phyloP scores from a whole-genome alignment of 2,329 filamentous ascomycete genomes.

The Verticillium nubilum region DNA sequence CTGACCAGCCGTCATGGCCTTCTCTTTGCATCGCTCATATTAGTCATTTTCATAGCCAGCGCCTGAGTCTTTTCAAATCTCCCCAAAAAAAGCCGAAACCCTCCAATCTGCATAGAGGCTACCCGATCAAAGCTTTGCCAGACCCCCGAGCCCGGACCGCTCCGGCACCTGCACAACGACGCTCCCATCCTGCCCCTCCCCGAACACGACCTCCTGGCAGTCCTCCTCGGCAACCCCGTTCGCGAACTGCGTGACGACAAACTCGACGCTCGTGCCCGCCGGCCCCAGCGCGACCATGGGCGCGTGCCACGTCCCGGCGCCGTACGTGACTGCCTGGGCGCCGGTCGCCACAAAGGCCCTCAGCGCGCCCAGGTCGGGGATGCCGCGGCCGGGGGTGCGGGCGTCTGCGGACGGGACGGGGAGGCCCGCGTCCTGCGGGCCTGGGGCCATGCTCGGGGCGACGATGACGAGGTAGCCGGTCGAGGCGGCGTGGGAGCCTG shows the following conservation, averaged over 20 bases:
- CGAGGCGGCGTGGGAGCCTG: background rate
- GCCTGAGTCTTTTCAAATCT: too few species aligned
- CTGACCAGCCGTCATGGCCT: too few species aligned
- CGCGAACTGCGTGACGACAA: slow-evolving; percentile 83
- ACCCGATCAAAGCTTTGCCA: slow-evolving; percentile 7
- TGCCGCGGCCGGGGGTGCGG: slow-evolving; percentile 45
- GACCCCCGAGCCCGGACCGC: slow-evolving; percentile 1
- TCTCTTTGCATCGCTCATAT: too few species aligned
- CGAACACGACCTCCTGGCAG: slow-evolving; percentile 68
- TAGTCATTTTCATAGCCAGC: too few species aligned
- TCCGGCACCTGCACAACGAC: slow-evolving; percentile 28
- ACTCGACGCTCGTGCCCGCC: slow-evolving; percentile 60
- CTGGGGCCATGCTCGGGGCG: slow-evolving; percentile 64
- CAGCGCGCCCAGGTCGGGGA: slow-evolving; percentile 67
- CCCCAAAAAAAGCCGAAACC: too few species aligned
- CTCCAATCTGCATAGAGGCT: too few species aligned
- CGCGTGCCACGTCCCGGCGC: slow-evolving; percentile 88
- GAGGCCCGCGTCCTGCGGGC: slow-evolving; percentile 27
- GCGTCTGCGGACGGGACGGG: slow-evolving; percentile 24
- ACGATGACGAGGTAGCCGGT: slow-evolving; percentile 78
- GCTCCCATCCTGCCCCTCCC: slow-evolving; percentile 29
- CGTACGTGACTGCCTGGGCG: slow-evolving; percentile 85
- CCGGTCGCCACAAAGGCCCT: slow-evolving; percentile 74
- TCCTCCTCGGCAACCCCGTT: slow-evolving; percentile 81
- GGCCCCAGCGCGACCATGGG: slow-evolving; percentile 85